These are phyloP conservation scores for Cladophialophora yegresii DNA, from an alignment of 2,329 filamentous ascomycete species.

Conservation along the genomic window DNA sequence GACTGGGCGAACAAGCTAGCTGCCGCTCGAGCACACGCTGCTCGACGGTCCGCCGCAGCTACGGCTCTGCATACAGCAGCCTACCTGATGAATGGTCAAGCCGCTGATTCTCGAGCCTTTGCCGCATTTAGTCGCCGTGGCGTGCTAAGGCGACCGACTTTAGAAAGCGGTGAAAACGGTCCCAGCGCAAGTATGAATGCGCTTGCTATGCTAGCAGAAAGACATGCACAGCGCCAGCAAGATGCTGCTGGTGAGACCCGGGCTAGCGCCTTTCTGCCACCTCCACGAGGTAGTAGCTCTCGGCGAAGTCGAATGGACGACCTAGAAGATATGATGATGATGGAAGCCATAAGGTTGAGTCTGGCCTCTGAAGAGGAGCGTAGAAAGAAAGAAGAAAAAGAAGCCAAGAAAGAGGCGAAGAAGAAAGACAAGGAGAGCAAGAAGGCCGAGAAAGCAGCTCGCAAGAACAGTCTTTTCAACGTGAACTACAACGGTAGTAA, in stretches of 20 bases:
- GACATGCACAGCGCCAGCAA: slow-evolving; percentile 43
- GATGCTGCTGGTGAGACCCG: slow-evolving; percentile 42
- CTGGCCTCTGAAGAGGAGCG: slow-evolving; percentile 91
- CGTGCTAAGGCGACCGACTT: slow-evolving; percentile 49
- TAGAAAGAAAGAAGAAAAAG: slow-evolving; percentile 81
- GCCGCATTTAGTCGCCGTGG: slow-evolving; percentile 61
- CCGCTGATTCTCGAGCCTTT: slow-evolving; percentile 54
- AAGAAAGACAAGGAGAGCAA: slow-evolving; percentile 81
- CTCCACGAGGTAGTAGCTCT: slow-evolving; percentile 54
- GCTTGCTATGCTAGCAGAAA: slow-evolving; percentile 51
- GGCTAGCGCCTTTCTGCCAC: slow-evolving; percentile 40
- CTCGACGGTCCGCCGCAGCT: slow-evolving; percentile 84
- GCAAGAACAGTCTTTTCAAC: slow-evolving; percentile 60
- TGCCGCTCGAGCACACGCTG: slow-evolving; percentile 78
- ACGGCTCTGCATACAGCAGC: slow-evolving; percentile 94
- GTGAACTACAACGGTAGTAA: slow-evolving; percentile 61
- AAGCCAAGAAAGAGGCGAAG: slow-evolving; percentile 78
- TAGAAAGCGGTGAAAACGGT: slow-evolving; percentile 41
- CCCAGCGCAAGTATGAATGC: slow-evolving; percentile 46
- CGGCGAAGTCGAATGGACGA: slow-evolving; percentile 73
- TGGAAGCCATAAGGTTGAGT: slow-evolving; percentile 89
- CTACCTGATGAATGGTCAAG: slow-evolving; percentile 66
- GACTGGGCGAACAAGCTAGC: slow-evolving; percentile 93
- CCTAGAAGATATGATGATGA: slow-evolving; percentile 97
- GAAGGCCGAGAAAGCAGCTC: slow-evolving; percentile 68